Evolutionary conservation across 805 yeast genomes (phyloP).

Genomic region (Kuraishia floccosa): DNA sequence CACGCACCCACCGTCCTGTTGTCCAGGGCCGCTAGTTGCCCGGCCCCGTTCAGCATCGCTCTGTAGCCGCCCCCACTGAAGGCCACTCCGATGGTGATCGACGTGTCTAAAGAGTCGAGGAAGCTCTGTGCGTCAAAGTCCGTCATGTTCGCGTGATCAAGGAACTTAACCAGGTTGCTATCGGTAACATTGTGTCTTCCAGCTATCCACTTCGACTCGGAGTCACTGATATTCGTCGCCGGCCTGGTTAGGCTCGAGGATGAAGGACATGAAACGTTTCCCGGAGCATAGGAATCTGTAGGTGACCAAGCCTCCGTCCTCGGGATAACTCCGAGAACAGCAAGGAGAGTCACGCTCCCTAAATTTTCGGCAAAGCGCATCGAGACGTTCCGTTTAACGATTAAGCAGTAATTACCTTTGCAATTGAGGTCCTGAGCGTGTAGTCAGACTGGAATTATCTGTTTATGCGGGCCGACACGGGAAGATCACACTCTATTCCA

Average conservation of each 20-base stretch:
- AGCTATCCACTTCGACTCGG: slow-evolving; percentile 42
- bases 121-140: slow-evolving; percentile 35
- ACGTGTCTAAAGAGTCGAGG: slow-evolving; percentile 22
- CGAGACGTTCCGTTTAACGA: no score
- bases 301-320: slow-evolving; percentile 38
- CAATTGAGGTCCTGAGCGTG: no score
- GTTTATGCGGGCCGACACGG: no score
- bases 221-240: slow-evolving; percentile 31
- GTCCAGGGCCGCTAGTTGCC: slow-evolving; percentile 71
- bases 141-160: slow-evolving; percentile 30
- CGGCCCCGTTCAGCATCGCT: slow-evolving; percentile 82
- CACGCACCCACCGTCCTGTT: slow-evolving; percentile 48
- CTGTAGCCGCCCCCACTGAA: slow-evolving; percentile 87
- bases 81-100: slow-evolving; percentile 45
- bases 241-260: slow-evolving; percentile 23
- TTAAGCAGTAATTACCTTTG: no score
- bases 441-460: no score
- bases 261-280: slow-evolving; percentile 40
- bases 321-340: no score
- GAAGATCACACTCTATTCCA: no score
- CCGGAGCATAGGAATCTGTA: slow-evolving; percentile 52
- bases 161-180: slow-evolving; percentile 31
- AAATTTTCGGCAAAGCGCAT: no score
- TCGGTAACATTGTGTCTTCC: slow-evolving; percentile 34
- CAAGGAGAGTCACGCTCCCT: no score